phyloP scores from a whole-genome alignment of 129 eudicot genomes.

The Ambrosia artemisiifolia region DNA sequence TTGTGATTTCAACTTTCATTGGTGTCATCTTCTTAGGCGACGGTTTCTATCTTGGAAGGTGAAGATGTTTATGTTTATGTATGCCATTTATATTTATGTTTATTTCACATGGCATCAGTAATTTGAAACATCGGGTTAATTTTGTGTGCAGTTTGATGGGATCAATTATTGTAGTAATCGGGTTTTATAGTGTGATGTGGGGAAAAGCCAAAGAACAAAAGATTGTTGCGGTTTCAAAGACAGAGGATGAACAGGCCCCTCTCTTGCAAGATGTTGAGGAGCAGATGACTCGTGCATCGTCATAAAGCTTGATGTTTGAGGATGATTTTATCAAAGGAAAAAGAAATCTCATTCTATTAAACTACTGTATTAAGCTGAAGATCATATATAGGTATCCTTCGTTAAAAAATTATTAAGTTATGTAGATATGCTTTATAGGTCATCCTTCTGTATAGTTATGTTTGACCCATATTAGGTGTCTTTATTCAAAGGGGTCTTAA shows the following conservation, averaged over 20 bases:
- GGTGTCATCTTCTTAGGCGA: conserved; percentile 63
- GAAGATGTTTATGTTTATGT: not conserved
- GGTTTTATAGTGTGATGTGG: conserved; percentile 89
- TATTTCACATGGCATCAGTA: not conserved
- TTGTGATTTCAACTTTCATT: conserved; percentile 55
- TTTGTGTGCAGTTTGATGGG: conserved; percentile 63
- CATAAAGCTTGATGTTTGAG: not conserved
- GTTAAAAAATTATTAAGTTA: not conserved
- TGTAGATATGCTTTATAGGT: not conserved
- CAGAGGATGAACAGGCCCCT: conserved; percentile 26
- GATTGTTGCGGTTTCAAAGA: conserved; percentile 14
- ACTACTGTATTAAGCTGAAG: not conserved
- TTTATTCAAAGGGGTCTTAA: not conserved
- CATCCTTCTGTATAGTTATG: not conserved
- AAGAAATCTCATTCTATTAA: not conserved
- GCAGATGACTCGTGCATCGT: not conserved
- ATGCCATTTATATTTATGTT: not conserved
- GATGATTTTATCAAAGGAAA: not conserved
- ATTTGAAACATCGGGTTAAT: not conserved
- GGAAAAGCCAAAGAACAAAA: conserved; percentile 62
- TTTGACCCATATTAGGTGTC: not conserved
- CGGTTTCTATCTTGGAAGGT: conserved; percentile 82
- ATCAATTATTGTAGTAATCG: conserved; percentile 61
- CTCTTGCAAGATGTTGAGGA: conserved; percentile 45
- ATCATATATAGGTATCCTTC: not conserved